These are phyloP conservation scores for Xylaria intraflava DNA, from an alignment of 495 filamentous ascomycete genomes.

Conservation along the genomic window DNA sequence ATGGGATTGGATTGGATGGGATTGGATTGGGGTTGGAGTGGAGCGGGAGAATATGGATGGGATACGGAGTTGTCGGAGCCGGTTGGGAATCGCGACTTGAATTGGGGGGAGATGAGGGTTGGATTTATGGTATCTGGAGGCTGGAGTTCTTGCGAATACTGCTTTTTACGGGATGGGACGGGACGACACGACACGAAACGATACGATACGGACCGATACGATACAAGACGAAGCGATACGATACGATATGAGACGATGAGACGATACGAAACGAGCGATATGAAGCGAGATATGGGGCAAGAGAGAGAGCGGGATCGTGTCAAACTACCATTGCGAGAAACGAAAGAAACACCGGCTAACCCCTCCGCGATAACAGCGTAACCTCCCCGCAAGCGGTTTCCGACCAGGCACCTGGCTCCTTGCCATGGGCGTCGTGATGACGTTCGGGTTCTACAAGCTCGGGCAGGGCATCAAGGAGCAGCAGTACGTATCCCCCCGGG, in stretches of 20 bases:
- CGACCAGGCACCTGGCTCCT: slow-evolving; percentile 69
- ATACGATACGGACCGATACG: not conserved
- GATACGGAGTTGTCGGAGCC: not conserved
- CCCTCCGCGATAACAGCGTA: slow-evolving; percentile 51
- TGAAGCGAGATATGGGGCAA: not conserved
- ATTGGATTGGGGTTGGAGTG: not conserved
- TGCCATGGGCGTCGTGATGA: slow-evolving; percentile 67
- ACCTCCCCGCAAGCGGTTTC: slow-evolving; percentile 89
- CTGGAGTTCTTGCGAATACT: no score
- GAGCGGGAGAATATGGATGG: not conserved
- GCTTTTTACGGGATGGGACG: no score
- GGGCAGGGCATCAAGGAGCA: slow-evolving; percentile 74
- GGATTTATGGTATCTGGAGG: no score
- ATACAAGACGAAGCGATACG: not conserved
- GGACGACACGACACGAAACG: no score
- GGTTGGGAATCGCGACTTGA: no score
- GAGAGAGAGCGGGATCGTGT: not conserved
- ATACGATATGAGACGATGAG: not conserved
- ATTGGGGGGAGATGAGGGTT: no score
- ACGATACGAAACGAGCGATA: no score
- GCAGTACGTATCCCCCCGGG: slow-evolving; percentile 58
- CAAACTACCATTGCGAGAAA: not conserved
- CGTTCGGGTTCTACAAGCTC: slow-evolving; percentile 81
- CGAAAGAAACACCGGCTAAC: not conserved
- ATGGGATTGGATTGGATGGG: not conserved